Evolutionary conservation across 2,329 filamentous ascomycete genomes (phyloP).

Genomic region (Arthrinium puccinioides): DNA sequence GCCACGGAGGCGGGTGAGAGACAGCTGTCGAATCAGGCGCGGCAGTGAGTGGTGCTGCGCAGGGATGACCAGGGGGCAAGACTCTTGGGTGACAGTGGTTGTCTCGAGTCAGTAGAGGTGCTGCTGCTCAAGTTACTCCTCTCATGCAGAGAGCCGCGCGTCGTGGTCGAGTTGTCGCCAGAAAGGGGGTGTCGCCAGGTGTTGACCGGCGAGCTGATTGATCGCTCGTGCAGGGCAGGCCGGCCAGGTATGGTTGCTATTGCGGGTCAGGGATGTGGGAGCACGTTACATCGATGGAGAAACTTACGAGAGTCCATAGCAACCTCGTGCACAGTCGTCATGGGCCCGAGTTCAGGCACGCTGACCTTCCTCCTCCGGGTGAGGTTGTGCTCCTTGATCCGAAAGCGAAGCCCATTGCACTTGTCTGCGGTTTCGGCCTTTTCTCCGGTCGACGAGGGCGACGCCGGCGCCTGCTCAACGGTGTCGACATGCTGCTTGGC

Average conservation of each 20-base stretch:
- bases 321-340: conserved; percentile 62
- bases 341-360: conserved; percentile 57
- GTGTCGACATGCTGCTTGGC: neutral
- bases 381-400: conserved; percentile 51
- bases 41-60: conserved; percentile 22
- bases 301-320: conserved; percentile 64
- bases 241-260: conserved; percentile 61
- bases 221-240: conserved; percentile 57
- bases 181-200: conserved; percentile 36
- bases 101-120: conserved; percentile 14
- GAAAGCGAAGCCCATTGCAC: conserved; percentile 37
- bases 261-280: conserved; percentile 12
- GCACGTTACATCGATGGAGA: conserved; percentile 2
- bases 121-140: conserved; percentile 6
- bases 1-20: conserved; percentile 37
- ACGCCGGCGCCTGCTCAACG: conserved; percentile 18
- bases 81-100: conserved; percentile 44
- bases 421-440: conserved; percentile 31
- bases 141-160: no score
- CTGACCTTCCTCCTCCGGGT: conserved; percentile 55
- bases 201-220: conserved; percentile 52
- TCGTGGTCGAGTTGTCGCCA: conserved; percentile 11
- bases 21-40: conserved; percentile 29
- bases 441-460: conserved; percentile 32
- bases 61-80: conserved; percentile 51